These are phyloP conservation scores for Chimonanthus salicifolius DNA, from an alignment of 164 flowering plant genomes.

Conservation along the genomic window DNA sequence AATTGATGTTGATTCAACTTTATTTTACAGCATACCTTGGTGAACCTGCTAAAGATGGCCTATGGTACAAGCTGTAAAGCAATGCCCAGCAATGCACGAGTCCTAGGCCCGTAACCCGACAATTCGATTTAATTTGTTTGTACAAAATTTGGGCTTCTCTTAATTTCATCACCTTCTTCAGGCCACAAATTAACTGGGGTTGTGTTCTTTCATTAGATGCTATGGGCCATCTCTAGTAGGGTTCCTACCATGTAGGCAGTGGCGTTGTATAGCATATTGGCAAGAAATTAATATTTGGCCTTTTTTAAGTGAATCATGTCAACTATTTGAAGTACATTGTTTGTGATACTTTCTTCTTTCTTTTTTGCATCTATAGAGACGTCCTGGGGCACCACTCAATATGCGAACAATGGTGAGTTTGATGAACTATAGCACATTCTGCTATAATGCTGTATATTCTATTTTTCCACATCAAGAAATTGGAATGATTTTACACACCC, in stretches of 20 bases:
- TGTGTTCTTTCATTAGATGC: neutral
- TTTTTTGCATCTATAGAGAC: constrained; percentile 29
- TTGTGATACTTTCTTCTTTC: constrained; percentile 3
- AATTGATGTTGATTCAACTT: no score
- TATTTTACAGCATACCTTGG: no score
- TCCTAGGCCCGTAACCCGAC: no score
- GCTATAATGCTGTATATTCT: neutral
- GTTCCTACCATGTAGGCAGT: neutral
- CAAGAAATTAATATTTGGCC: neutral
- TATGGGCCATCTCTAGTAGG: neutral
- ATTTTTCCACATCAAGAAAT: neutral
- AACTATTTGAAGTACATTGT: neutral
- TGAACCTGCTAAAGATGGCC: no score
- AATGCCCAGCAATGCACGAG: no score
- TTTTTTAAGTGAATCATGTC: no score
- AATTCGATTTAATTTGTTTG: no score
- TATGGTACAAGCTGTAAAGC: no score
- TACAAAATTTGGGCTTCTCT: no score
- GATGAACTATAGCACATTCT: neutral
- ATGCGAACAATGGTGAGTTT: constrained; percentile 61
- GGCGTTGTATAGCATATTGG: neutral
- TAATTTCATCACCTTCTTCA: neutral
- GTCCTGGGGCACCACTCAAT: constrained; percentile 28
- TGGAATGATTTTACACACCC: neutral
- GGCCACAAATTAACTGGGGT: neutral